A percentile compares a stretch with the other conserved stretches of the same genome.
Conservation (phyloP, 768 basidiomycete species). For the Boletus sp. region DNA sequence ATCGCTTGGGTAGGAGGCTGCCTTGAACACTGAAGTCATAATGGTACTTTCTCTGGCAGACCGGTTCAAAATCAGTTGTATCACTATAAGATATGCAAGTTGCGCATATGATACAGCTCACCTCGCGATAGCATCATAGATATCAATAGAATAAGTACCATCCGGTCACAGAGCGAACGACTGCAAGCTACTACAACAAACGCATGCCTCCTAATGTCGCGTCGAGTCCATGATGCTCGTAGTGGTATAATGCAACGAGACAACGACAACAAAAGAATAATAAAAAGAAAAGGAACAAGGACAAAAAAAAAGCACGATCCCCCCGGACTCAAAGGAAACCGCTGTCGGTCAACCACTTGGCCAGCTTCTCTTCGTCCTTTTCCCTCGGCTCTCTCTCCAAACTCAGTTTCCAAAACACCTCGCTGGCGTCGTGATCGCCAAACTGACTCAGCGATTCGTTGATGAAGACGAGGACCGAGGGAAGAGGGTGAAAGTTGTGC, state of each 20-base stretch:
- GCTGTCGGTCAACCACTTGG: constrained; percentile 38
- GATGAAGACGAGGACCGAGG: constrained; percentile 44
- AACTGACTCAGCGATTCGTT: constrained; percentile 39
- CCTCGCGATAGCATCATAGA: no score
- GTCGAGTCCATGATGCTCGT: constrained; percentile 5
- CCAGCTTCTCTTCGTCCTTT: constrained; percentile 51
- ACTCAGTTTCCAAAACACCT: constrained; percentile 45
- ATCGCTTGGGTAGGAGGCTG: no score
- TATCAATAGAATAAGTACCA: no score
- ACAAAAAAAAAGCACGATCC: background rate
- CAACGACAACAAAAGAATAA: background rate
- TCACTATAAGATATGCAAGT: no score
- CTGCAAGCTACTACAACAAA: background rate
- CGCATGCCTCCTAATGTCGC: background rate
- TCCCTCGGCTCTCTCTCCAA: constrained; percentile 54
- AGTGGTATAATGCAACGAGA: constrained; percentile 2
- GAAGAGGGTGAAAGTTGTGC: constrained; percentile 51
- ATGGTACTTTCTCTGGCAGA: no score
- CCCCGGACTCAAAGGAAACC: constrained; percentile 34
- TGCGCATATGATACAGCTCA: no score
- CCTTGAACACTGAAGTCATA: no score
- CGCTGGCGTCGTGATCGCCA: constrained; percentile 32
- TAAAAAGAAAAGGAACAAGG: background rate
- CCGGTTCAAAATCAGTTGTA: no score
- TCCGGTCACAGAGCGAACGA: no score